Evolutionary conservation across 495 filamentous ascomycete genomes (phyloP), one percentile per base, ranked within the genome.

Genomic region (Talaromyces trachyspermus): DNA sequence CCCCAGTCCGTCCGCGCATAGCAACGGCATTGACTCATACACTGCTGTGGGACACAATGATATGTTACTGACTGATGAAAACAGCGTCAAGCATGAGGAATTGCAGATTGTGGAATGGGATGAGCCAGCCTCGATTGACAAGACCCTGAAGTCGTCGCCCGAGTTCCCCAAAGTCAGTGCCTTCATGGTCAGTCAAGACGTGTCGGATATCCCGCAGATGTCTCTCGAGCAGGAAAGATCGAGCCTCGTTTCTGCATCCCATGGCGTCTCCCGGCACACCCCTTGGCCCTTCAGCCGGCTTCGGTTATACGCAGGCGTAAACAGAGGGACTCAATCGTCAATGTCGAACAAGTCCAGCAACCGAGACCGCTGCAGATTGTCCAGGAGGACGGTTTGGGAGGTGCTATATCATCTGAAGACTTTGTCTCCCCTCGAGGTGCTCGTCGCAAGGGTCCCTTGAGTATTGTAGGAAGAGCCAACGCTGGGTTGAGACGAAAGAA

Each of bases 351-450:
- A 25, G 35, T 43, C 29, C 51, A 55, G 4, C 48, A 54, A 19
- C 43, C 63, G 6, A 65, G 66, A 48, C 69, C 68, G 7, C 36
- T 72, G 48, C 69, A 71, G 46, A 72, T 72, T 47, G 69, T 72
- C 26, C 69, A 72, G 26, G 69, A 72, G 54, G 69, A 72, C 56
- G 69, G 69, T 14, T 63, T 70, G 46, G 69, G 69, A 10, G 68
- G 68, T 8, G 68, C 69, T 2, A 70, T 72, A 43, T 63, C 69
- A 1, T 72, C 69, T n/a, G 69, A 65, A n/a, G 68, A 72, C 36
- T 71, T 72, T 46, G 66, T 72, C 11, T 68, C 68, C 10, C 69
- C 69, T 8, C 63, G 69, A 15, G 69, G 69, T 1, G 69, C 69
- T 42, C 69, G 69, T 50, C 66, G 69, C 30, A 72, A 72, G 57